phyloP scores from a whole-genome alignment of 2,329 filamentous ascomycete species.

The Graphilbum fragrans region DNA sequence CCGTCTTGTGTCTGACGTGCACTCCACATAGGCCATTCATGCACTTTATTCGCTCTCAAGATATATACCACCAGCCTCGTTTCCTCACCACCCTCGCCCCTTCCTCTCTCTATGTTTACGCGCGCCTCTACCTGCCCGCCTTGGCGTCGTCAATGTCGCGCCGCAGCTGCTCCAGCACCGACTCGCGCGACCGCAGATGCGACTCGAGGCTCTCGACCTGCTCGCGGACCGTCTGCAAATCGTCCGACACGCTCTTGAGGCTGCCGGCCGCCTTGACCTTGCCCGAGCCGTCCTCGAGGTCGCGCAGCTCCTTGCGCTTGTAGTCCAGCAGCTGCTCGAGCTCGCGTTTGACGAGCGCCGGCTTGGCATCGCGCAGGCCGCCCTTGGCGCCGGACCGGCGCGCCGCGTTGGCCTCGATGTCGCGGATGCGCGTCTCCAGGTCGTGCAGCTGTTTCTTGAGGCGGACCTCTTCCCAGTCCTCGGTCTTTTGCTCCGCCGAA shows the following conservation, averaged over 20 bases:
- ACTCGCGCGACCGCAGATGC: constrained; percentile 67
- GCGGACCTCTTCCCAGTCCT: constrained; percentile 96
- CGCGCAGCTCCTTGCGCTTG: constrained; percentile 70
- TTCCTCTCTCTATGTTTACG: constrained; percentile 1
- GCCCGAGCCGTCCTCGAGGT: constrained; percentile 59
- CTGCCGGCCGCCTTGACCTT: constrained; percentile 58
- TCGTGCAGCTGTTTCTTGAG: constrained; percentile 87
- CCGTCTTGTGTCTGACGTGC: too few relatives aligned
- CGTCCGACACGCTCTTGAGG: constrained; percentile 68
- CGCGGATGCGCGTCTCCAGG: constrained; percentile 75
- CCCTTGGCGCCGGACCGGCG: constrained; percentile 29
- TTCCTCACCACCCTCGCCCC: too few relatives aligned
- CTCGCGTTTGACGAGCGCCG: constrained; percentile 86
- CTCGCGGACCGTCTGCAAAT: constrained; percentile 82
- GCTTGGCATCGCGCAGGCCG: constrained; percentile 63
- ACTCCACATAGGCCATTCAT: too few relatives aligned
- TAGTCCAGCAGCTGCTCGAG: constrained; percentile 90
- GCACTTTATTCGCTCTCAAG: too few relatives aligned
- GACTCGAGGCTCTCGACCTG: constrained; percentile 83
- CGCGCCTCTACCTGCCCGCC: neutral
- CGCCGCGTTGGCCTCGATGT: constrained; percentile 63
- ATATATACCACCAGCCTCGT: too few relatives aligned
- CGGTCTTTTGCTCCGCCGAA: constrained; percentile 60
- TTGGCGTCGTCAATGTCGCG: constrained; percentile 67
- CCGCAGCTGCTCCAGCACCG: constrained; percentile 62